Percentiles rank a stretch among this genome's conserved stretches.
Conservation (phyloP, 306 rosid species). For the Boehmeria nivea region DNA sequence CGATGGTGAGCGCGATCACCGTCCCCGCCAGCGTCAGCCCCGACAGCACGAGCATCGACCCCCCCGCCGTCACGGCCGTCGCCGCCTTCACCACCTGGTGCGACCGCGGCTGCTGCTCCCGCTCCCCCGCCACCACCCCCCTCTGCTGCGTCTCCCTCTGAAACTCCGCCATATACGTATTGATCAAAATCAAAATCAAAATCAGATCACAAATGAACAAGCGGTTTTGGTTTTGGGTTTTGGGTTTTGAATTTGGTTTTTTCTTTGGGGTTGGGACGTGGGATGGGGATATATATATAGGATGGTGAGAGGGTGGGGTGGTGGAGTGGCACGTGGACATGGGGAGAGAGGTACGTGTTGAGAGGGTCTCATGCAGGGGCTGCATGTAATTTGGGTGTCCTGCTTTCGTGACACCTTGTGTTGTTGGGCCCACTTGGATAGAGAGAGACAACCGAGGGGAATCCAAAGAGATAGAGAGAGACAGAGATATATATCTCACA, state of each 20-base stretch:
- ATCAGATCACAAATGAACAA: conserved; percentile 1
- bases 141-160: not conserved
- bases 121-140: not conserved
- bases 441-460: too few species aligned
- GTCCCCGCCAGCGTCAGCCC: conserved; percentile 43
- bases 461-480: too few species aligned
- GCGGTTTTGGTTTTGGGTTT: not conserved
- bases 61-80: conserved; percentile 58
- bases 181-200: too few species aligned
- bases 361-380: conserved; percentile 49
- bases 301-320: not conserved
- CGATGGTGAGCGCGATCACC: conserved; percentile 45
- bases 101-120: conserved; percentile 18
- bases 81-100: conserved; percentile 48
- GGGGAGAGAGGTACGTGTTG: conserved; percentile 44
- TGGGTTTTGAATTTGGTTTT: not conserved
- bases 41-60: conserved; percentile 58
- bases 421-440: too few species aligned
- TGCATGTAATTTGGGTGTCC: conserved; percentile 36
- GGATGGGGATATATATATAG: conserved; percentile 13
- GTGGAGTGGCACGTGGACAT: conserved; percentile 35
- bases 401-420: conserved; percentile 34
- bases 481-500: too few species aligned
- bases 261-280: not conserved
- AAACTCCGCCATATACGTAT: conserved; percentile 41